These are phyloP conservation scores for Prototheca cutis DNA, from an alignment of 163 green algal genomes.

Conservation along the genomic window DNA sequence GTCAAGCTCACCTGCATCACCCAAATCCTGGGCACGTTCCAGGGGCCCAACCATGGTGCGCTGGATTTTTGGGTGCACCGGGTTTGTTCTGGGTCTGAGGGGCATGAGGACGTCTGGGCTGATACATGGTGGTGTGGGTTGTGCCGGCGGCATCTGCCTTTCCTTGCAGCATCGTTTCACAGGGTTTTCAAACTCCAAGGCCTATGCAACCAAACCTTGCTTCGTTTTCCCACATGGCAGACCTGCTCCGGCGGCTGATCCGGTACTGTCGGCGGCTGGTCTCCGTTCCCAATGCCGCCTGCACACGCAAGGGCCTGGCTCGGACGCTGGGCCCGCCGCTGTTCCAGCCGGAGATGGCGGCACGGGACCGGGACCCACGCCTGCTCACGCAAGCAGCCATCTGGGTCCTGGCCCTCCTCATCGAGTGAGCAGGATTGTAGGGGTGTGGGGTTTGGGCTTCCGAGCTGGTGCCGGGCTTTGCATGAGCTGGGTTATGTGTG, in stretches of 20 bases:
- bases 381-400: slow-evolving; percentile 7
- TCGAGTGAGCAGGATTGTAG: slow-evolving; percentile 18
- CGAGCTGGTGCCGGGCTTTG: too few relatives aligned
- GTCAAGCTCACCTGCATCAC: not conserved
- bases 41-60: not conserved
- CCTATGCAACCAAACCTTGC: too few relatives aligned
- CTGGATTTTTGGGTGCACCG: too few relatives aligned
- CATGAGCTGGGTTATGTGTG: too few relatives aligned
- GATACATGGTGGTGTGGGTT: too few relatives aligned
- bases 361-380: not conserved
- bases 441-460: too few relatives aligned
- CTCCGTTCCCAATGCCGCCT: slow-evolving; percentile 2
- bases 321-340: slow-evolving; percentile 17
- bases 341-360: slow-evolving; percentile 14
- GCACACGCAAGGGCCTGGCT: slow-evolving; percentile 9
- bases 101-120: too few relatives aligned
- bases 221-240: too few relatives aligned
- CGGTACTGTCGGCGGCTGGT: slow-evolving; percentile 2
- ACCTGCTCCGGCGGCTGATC: slow-evolving; percentile 13
- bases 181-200: too few relatives aligned
- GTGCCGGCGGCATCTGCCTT: too few relatives aligned
- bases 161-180: too few relatives aligned
- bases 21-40: not conserved
- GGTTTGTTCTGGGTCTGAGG: too few relatives aligned
- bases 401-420: slow-evolving; percentile 6